Conservation (phyloP, 306 rosid species). For the Ochetophila trinervis region DNA sequence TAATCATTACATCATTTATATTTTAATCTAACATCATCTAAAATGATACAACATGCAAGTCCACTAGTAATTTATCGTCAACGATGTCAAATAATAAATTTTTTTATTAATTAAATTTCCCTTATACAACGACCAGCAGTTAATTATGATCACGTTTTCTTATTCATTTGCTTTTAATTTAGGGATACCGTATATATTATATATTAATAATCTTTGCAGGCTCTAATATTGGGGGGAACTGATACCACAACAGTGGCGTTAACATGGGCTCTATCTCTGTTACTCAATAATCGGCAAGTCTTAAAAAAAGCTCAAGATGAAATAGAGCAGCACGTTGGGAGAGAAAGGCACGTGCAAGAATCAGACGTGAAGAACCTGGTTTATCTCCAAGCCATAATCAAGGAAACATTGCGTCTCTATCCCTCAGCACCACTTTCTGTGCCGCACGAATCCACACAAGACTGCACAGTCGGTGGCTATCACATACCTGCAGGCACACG, state of each 20-base stretch:
- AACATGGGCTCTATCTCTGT: constrained; percentile 27
- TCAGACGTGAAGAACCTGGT: constrained; percentile 22
- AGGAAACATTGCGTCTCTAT: constrained; percentile 34
- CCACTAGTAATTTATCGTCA: too few relatives aligned
- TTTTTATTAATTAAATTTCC: too few relatives aligned
- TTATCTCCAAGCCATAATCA: constrained; percentile 31
- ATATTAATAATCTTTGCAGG: not conserved
- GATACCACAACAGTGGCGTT: constrained; percentile 25
- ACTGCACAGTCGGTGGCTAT: constrained; percentile 27
- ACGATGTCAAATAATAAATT: too few relatives aligned
- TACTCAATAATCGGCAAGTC: constrained; percentile 17
- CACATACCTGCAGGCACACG: constrained; percentile 24
- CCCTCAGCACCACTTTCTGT: constrained; percentile 20
- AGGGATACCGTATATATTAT: too few relatives aligned
- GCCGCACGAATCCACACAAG: constrained; percentile 23
- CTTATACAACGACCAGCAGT: too few relatives aligned
- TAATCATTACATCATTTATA: too few relatives aligned
- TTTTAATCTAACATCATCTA: too few relatives aligned
- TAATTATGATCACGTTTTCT: too few relatives aligned
- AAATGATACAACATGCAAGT: too few relatives aligned
- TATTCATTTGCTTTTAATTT: too few relatives aligned
- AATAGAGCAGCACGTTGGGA: constrained; percentile 18
- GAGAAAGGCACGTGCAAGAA: constrained; percentile 22
- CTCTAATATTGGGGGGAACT: constrained; percentile 22
- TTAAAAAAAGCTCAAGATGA: constrained; percentile 22